phyloP scores from a whole-genome alignment of 371 early-diverging fungal species.

The Rhizopus microsporus region DNA sequence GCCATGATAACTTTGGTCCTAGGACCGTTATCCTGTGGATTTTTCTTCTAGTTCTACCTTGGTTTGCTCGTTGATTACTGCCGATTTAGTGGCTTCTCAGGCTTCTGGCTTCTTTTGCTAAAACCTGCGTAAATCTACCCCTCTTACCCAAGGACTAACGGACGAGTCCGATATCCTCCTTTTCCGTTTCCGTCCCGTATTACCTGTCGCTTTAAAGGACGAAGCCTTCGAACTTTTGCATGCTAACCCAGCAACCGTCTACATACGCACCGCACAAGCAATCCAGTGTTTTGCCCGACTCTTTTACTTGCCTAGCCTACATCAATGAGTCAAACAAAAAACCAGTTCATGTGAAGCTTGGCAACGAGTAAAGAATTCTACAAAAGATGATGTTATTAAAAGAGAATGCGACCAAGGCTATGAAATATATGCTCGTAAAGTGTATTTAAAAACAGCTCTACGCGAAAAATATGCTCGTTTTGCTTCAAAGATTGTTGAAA shows the following conservation, averaged over 20 bases:
- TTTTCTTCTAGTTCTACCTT: neutral
- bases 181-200: slow-evolving; percentile 11
- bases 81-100: slow-evolving; percentile 1
- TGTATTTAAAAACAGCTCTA: no score
- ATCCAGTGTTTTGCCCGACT: slow-evolving; percentile 1
- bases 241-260: slow-evolving; percentile 8
- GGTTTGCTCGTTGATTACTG: neutral
- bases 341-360: slow-evolving; percentile 2
- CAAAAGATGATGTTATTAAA: no score
- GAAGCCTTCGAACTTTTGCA: slow-evolving; percentile 13
- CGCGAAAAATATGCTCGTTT: no score
- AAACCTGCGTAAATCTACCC: neutral
- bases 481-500: no score
- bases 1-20: no score
- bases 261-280: slow-evolving; percentile 4
- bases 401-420: no score
- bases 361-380: neutral
- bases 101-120: slow-evolving; percentile 3
- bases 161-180: slow-evolving; percentile 18
- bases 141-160: neutral
- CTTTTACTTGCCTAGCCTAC: slow-evolving; percentile 4
- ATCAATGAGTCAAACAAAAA: slow-evolving; percentile 1
- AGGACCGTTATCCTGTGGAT: neutral
- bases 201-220: slow-evolving; percentile 1
- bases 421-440: no score